phyloP scores from a whole-genome alignment of 2,329 filamentous ascomycete genomes.

The Onygenales sp. region DNA sequence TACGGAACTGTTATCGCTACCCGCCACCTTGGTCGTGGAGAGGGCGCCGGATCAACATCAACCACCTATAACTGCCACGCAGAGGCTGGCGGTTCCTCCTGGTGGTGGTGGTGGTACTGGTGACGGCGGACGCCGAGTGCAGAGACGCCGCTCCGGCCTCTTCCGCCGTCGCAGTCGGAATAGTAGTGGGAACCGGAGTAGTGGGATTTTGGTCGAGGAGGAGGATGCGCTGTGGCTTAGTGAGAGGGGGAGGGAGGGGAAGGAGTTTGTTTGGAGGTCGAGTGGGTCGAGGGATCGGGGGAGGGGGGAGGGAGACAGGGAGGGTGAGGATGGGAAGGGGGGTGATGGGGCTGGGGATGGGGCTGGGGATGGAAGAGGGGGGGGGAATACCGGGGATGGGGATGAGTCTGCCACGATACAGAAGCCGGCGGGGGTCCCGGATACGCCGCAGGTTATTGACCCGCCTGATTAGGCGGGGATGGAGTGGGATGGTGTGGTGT shows the following conservation, averaged over 20 bases:
- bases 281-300: constrained; percentile 7
- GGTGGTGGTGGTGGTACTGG: background rate
- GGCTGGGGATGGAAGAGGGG: background rate
- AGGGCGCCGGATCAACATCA: background rate
- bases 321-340: background rate
- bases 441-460: background rate
- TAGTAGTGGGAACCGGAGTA: constrained; percentile 11
- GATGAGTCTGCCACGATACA: background rate
- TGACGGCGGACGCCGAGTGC: constrained; percentile 1
- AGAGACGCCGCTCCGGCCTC: constrained; percentile 4
- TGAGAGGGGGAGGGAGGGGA: constrained; percentile 14
- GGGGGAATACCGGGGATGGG: background rate
- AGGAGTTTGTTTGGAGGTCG: constrained; percentile 13
- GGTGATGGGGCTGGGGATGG: background rate
- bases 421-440: background rate
- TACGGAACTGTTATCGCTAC: constrained; percentile 12
- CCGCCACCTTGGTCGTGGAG: constrained; percentile 9
- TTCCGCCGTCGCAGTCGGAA: constrained; percentile 7
- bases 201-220: constrained; percentile 17
- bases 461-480: background rate
- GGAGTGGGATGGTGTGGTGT: background rate
- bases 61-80: background rate
- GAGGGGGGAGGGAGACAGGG: background rate
- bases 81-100: constrained; percentile 6
- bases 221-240: constrained; percentile 18